Evolutionary conservation across 192 early-diverging fungal species (phyloP), one percentile per base, ranked within the genome.

Genomic region (Entomortierella chlamydospora): DNA sequence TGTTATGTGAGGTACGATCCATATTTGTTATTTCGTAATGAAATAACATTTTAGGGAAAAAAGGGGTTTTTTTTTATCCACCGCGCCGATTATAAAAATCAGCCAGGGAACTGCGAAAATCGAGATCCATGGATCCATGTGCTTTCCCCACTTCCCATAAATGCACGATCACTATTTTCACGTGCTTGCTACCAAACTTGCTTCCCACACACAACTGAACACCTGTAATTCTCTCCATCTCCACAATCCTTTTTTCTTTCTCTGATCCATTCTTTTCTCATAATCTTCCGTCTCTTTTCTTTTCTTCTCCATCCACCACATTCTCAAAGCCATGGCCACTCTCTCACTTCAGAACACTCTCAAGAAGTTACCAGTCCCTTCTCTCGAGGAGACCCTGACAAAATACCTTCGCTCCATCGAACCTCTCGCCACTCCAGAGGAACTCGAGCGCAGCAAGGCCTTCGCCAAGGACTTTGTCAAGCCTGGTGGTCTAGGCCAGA

Each of bases 301-400:
- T 20, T 47, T 47, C 23, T 17, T 28, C 15, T 18, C 23, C 2
- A 4, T 6, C 26, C 22, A 10, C 22, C 4, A 50, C 47, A 50
- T 50, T 15, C 15, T 17, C 4, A 22, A 50, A 22, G 15, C 47
- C 61, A 65, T 79, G 62, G 45, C 72, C 22, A 89, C 84, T 5
- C 80, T 86, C 22, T 70, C 72, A 39, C 60, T 87, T 2, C 87
- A 89, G 49, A 28, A 64, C 45, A 76, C 83, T 2, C 70, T 93
- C 43, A 90, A 89, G 25, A 83, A 84, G 2, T 69, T 92, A 22
- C 91, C 91, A 2, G 85, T 94, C n/a, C 90, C 91, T 33, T 63
- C 84, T 2, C 84, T 93, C 10, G 82, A 87, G 64, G 83, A 88
- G 30, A 90, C 90, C 3, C 67, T 87, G 39, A 57, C 77, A 26